Conservation (phyloP, 441 rosid genomes). For the Populus tomentosa region DNA sequence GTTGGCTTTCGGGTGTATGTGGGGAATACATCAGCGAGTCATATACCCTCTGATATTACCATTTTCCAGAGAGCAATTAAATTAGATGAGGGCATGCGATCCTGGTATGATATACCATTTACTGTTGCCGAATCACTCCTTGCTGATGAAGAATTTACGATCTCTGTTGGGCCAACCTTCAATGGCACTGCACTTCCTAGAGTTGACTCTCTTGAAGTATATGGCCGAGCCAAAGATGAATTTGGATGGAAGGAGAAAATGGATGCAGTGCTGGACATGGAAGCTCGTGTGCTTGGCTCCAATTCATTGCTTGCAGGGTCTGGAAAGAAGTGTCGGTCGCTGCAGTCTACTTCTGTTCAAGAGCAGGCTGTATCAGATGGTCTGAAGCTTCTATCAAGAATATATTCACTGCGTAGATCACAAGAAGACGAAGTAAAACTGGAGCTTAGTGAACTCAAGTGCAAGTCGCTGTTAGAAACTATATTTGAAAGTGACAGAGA, state of each 20-base stretch:
- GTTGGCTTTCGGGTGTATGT: conserved; percentile 98
- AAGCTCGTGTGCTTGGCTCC: conserved; percentile 93
- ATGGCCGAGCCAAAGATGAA: conserved; percentile 99
- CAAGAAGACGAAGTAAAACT: conserved; percentile 58
- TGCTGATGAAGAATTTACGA: conserved; percentile 96
- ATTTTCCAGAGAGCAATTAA: conserved; percentile 94
- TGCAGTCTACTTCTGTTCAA: conserved; percentile 74
- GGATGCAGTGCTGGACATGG: conserved; percentile 95
- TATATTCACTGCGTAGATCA: conserved; percentile 56
- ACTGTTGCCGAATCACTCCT: conserved; percentile 98
- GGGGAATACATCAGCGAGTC: conserved; percentile 89
- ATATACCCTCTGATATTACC: conserved; percentile 91
- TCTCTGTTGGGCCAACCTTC: conserved; percentile 85
- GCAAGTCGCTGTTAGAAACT: conserved; percentile 79
- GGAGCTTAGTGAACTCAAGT: conserved; percentile 64
- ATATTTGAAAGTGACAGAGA: conserved; percentile 96
- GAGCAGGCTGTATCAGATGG: conserved; percentile 98
- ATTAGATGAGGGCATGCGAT: conserved; percentile 96
- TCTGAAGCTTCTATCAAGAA: conserved; percentile 80
- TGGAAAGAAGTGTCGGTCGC: conserved; percentile 60
- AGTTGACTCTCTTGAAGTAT: conserved; percentile 95
- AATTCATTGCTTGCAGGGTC: conserved; percentile 65
- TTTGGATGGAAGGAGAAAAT: conserved; percentile 99
- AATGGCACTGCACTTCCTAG: conserved; percentile 87
- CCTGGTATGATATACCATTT: conserved; percentile 99